Base-by-base conservation (phyloP, 23 red algal genomes). In the Chondrus crispus region DNA sequence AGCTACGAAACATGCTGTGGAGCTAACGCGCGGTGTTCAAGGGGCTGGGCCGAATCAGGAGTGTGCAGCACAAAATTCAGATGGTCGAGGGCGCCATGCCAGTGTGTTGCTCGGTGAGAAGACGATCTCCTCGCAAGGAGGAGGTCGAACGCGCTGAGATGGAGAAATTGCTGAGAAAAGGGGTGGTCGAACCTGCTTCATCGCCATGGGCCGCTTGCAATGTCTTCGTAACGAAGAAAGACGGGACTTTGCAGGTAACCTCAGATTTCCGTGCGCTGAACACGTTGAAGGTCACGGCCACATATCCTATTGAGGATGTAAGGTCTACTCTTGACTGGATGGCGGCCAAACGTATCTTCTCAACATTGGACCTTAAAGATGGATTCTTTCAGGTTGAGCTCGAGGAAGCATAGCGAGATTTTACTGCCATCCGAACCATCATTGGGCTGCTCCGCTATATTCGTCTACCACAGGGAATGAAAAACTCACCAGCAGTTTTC, bases 391-490 rank as follows among this genome's bases (percentile, higher is more conserved):
- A 55, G n/a, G 51, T 55, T n/a, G 1, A 55, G n/a, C n/a, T 55
- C 14, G 14, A 0, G 51, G 51, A 14, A 0, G 51, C 14, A n/a
- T 55, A 14, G n/a, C 14, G 51, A 55, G 16, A 14, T 55, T n/a
- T 1, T 18, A 55, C 51, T n/a, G 51, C 51, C 14, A n/a, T 55
- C 14, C 51, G 51, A 18, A 55, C 51, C 14, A 0, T 55, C 16
- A 14, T 55, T 55, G 51, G 51, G n/a, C n/a, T 55, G n/a, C 51
- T 55, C 16, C 51, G n/a, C 16, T 55, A 55, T n/a, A 55, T n/a
- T 55, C 0, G 51, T 18, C 51, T 72, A 72, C 66, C 66, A 29
- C 66, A 81, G 85, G 66, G 85, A 24, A 1, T 89, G 12, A 81
- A 58, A 13, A 91, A 0, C 38, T 11, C 71, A 11, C 71, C 71